These are phyloP conservation scores for Acorus gramineus DNA, from an alignment of 106 monocot genomes.

Conservation along the genomic window DNA sequence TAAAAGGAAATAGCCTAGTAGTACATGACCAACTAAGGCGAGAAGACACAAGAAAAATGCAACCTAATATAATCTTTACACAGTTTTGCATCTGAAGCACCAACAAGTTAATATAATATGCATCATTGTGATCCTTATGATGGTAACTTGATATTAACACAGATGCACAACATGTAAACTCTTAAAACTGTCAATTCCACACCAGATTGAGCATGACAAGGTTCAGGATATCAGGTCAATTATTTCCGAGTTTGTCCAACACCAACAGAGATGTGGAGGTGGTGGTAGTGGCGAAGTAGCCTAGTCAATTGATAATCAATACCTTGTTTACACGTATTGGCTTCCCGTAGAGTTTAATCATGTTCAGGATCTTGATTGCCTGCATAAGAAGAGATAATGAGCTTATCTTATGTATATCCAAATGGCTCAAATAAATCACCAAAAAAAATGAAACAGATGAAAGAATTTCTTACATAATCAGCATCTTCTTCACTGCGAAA, in stretches of 20 bases:
- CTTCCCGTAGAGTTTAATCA: slow-evolving; percentile 97
- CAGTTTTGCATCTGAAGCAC: too few relatives aligned
- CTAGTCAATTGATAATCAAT: background rate
- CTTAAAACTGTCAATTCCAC: too few relatives aligned
- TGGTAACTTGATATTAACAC: too few relatives aligned
- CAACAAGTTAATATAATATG: too few relatives aligned
- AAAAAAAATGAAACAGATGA: background rate
- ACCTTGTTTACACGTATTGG: slow-evolving; percentile 98
- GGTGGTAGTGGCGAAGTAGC: background rate
- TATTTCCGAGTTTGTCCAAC: background rate
- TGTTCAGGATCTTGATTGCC: slow-evolving; percentile 97
- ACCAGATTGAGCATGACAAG: too few relatives aligned
- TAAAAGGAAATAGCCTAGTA: too few relatives aligned
- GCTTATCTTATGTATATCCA: background rate
- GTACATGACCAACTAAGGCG: too few relatives aligned
- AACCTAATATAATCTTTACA: too few relatives aligned
- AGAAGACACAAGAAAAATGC: too few relatives aligned
- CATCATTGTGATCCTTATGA: too few relatives aligned
- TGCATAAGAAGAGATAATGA: slow-evolving; percentile 9
- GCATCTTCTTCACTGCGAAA: slow-evolving; percentile 97
- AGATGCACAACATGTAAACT: background rate
- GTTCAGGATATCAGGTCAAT: background rate
- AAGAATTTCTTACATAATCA: slow-evolving; percentile 68
- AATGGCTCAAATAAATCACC: background rate
- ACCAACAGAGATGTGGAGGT: background rate